Evolutionary conservation across 768 basidiomycete genomes (phyloP).

Genomic region (Trametes coccinea): DNA sequence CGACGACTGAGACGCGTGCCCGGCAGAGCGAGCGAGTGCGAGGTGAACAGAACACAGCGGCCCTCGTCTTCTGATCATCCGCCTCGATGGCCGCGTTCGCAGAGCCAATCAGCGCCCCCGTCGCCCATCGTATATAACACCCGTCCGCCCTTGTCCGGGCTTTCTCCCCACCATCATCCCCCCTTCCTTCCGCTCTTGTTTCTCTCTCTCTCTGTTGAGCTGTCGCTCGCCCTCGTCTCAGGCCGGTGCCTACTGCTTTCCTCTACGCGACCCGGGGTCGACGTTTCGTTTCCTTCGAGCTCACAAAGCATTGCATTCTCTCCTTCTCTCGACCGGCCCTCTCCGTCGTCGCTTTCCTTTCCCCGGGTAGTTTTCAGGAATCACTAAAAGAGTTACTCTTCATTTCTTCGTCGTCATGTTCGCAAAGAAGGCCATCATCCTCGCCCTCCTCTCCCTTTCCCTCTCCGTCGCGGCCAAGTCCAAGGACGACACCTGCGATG

Average conservation of each 20-base stretch:
- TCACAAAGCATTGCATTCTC: constrained; percentile 36
- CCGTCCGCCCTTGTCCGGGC: constrained; percentile 3
- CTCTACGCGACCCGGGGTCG: constrained; percentile 55
- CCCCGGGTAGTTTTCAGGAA: constrained; percentile 1
- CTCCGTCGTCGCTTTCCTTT: constrained; percentile 24
- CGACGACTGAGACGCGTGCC: neutral
- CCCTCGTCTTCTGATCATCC: constrained; percentile 9
- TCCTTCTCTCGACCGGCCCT: constrained; percentile 27
- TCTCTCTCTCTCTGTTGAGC: constrained; percentile 25
- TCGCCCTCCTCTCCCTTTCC: constrained; percentile 43
- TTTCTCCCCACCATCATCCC: constrained; percentile 19
- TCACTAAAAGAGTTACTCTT: constrained; percentile 13
- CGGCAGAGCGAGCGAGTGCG: neutral
- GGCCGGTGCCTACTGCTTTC: constrained; percentile 48
- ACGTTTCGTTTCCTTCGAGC: constrained; percentile 43
- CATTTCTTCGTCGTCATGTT: constrained; percentile 38
- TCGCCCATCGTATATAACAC: constrained; percentile 17
- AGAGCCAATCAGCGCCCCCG: constrained; percentile 14
- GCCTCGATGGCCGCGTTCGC: neutral
- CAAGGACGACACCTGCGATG: constrained; percentile 27
- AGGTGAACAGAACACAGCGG: neutral
- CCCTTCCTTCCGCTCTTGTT: constrained; percentile 26
- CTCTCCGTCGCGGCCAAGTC: constrained; percentile 37
- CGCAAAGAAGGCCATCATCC: constrained; percentile 37
- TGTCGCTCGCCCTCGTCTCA: constrained; percentile 22